Conservation (phyloP, 176 grass and related monocot species). For the Cenchrus purpureus region DNA sequence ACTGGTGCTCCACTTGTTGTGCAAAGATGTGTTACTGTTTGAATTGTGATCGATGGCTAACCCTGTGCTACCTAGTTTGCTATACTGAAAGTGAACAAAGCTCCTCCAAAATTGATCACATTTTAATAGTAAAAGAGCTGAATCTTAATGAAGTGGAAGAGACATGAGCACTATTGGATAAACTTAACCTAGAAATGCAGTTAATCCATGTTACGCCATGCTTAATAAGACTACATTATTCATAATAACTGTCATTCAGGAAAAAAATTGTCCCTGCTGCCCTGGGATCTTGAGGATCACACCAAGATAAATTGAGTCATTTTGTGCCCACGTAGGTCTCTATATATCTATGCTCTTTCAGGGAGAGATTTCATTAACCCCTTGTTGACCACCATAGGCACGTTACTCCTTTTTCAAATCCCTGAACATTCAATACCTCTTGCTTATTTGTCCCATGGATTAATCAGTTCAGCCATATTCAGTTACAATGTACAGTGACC, state of each 20-base stretch:
- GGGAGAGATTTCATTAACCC: neutral
- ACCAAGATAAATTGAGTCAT: neutral
- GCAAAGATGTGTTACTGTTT: neutral
- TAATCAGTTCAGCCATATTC: neutral
- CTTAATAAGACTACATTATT: neutral
- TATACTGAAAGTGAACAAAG: neutral
- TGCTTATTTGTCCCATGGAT: neutral
- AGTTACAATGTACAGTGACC: neutral
- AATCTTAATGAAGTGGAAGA: no score
- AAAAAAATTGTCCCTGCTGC: neutral
- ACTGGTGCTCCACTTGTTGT: neutral
- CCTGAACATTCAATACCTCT: neutral
- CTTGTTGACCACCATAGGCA: neutral
- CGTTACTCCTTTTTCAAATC: neutral
- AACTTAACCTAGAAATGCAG: neutral
- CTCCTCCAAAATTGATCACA: neutral
- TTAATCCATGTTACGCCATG: neutral
- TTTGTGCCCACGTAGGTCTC: neutral
- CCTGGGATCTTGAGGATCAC: neutral
- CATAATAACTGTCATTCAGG: neutral
- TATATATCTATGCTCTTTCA: neutral
- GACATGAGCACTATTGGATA: neutral
- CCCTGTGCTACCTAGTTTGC: neutral
- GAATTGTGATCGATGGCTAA: neutral
- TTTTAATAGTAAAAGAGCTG: neutral